Conservation (phyloP, 371 early-diverging fungal genomes). For the Saksenaea vasiformis region DNA sequence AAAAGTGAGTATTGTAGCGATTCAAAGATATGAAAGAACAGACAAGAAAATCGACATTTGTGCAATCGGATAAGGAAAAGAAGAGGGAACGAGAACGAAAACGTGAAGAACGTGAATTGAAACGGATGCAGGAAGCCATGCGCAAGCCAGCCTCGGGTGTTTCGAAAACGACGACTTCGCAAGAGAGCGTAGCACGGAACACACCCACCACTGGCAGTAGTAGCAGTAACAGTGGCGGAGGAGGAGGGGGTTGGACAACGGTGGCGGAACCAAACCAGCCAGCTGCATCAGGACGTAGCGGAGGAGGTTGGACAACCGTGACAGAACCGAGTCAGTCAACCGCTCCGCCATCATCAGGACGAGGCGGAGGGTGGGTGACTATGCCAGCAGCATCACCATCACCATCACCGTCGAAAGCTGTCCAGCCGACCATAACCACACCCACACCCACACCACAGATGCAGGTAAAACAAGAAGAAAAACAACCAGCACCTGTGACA, state of each 20-base stretch:
- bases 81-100: slow-evolving; percentile 66
- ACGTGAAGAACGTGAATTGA: slow-evolving; percentile 70
- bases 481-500: background rate
- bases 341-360: background rate
- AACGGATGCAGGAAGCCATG: slow-evolving; percentile 69
- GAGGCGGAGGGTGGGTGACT: too few relatives aligned
- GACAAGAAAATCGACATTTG: slow-evolving; percentile 41
- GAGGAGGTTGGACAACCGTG: background rate
- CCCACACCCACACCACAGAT: background rate
- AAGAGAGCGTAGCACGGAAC: background rate
- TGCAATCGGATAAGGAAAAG: slow-evolving; percentile 44
- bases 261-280: background rate
- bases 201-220: background rate
- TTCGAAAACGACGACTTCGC: background rate
- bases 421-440: background rate
- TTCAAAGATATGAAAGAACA: slow-evolving; percentile 79
- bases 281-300: background rate
- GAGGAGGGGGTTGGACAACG: slow-evolving; percentile 7
- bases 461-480: background rate
- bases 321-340: background rate
- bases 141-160: slow-evolving; percentile 46
- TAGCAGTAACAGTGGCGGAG: slow-evolving; percentile 10
- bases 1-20: slow-evolving; percentile 43
- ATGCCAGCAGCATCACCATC: background rate
- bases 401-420: background rate